Percentiles rank a stretch among this genome's conserved stretches.
Evolutionary conservation across 768 basidiomycete species (phyloP).

Genomic region (Mycena maculata): DNA sequence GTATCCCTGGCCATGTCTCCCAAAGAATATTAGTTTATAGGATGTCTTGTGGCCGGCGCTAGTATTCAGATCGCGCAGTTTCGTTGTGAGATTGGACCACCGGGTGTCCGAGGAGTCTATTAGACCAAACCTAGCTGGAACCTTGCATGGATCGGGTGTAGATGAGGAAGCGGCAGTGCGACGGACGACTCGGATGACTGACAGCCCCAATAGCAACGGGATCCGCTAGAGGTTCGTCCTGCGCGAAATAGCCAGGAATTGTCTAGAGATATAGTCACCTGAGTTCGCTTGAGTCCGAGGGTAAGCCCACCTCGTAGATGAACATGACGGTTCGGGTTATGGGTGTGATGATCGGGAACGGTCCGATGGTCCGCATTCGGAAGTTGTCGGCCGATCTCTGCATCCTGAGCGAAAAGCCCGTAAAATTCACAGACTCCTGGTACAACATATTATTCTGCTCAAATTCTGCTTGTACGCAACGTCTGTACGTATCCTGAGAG

Average conservation of each 20-base stretch:
- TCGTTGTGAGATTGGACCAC: slow-evolving; percentile 59
- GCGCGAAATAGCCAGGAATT: slow-evolving; percentile 56
- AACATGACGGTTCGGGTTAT: background rate
- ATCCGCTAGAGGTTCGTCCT: slow-evolving; percentile 48
- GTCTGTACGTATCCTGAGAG: no score
- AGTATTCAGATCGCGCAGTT: slow-evolving; percentile 61
- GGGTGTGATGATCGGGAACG: no score
- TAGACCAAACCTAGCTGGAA: slow-evolving; percentile 70
- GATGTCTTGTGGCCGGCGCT: slow-evolving; percentile 48
- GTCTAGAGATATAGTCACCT: slow-evolving; percentile 35
- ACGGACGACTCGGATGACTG: slow-evolving; percentile 22
- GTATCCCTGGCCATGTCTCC: slow-evolving; percentile 79
- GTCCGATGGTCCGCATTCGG: no score
- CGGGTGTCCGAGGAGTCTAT: slow-evolving; percentile 59
- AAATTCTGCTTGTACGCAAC: no score
- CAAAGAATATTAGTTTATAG: slow-evolving; percentile 76
- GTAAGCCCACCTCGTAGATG: background rate
- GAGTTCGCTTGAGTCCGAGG: background rate
- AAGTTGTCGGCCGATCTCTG: no score
- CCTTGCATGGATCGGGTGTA: slow-evolving; percentile 44
- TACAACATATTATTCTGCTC: no score
- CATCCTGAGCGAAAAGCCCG: no score
- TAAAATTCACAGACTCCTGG: no score
- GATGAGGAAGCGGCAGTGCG: background rate
- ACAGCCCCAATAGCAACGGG: slow-evolving; percentile 45